Conservation (phyloP, 129 eudicot genomes). For the Arctium lappa region DNA sequence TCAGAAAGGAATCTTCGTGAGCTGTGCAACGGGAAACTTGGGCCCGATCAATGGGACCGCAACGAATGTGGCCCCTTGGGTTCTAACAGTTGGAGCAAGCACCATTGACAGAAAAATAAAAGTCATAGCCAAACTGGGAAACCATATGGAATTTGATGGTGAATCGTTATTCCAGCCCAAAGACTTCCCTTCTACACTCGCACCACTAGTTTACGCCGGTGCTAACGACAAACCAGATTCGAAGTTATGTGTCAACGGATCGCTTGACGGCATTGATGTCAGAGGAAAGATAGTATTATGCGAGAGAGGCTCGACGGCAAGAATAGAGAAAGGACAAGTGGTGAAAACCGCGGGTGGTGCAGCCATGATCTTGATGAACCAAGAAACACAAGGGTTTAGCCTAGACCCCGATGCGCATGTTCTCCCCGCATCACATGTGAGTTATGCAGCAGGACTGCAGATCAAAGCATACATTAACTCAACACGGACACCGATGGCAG, state of each 20-base stretch:
- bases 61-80: constrained; percentile 44
- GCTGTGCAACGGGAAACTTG: constrained; percentile 33
- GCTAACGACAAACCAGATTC: constrained; percentile 2
- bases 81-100: constrained; percentile 48
- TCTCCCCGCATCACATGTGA: constrained; percentile 30
- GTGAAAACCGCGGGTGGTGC: constrained; percentile 34
- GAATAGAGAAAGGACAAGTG: constrained; percentile 25
- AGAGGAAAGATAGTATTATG: constrained; percentile 26
- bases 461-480: constrained; percentile 32
- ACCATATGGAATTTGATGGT: constrained; percentile 17
- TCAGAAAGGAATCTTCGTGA: constrained; percentile 32
- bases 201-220: constrained; percentile 26
- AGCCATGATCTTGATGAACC: constrained; percentile 37
- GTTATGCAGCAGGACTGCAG: constrained; percentile 18
- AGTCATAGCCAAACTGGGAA: constrained; percentile 24
- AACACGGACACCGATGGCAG: constrained; percentile 26
- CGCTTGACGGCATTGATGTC: constrained; percentile 20
- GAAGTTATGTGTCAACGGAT: constrained; percentile 17
- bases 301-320: constrained; percentile 16
- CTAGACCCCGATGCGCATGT: constrained; percentile 26
- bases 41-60: constrained; percentile 21
- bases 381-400: neutral
- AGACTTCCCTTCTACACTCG: constrained; percentile 8
- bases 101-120: constrained; percentile 30
- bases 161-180: constrained; percentile 33